Percentiles rank a stretch among this genome's conserved stretches.
Evolutionary conservation across 2,329 filamentous ascomycete species (phyloP).

Genomic region (Xylariaceae sp.): DNA sequence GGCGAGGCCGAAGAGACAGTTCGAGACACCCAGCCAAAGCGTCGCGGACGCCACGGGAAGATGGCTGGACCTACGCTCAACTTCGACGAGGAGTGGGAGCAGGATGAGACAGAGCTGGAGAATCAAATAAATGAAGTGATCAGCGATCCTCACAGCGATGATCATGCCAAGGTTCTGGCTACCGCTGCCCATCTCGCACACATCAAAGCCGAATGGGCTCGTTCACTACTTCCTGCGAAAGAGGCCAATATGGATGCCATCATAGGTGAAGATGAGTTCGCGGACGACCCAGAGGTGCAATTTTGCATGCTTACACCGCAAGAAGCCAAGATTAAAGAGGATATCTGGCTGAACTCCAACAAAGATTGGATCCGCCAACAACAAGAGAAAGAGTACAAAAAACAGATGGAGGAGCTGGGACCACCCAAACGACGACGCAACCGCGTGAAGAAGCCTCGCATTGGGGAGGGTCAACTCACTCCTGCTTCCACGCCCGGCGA

Average conservation of each 20-base stretch:
- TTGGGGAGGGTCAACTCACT: conserved; percentile 61
- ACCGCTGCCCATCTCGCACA: conserved; percentile 52
- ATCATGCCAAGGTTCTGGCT: conserved; percentile 55
- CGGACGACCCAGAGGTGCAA: conserved; percentile 80
- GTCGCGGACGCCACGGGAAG: conserved; percentile 7
- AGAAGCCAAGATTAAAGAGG: conserved; percentile 79
- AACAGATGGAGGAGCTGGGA: conserved; percentile 52
- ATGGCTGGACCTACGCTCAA: conserved; percentile 39
- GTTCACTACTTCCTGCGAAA: conserved; percentile 42
- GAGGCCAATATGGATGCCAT: conserved; percentile 56
- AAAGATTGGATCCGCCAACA: conserved; percentile 87
- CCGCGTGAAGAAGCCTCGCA: conserved; percentile 44
- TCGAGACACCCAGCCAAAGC: conserved; percentile 4
- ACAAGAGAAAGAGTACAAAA: conserved; percentile 76
- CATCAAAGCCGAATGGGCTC: conserved; percentile 48
- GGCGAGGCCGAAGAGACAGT: conserved; percentile 1
- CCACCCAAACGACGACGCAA: conserved; percentile 56
- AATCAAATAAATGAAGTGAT: conserved; percentile 68
- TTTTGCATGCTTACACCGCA: conserved; percentile 71
- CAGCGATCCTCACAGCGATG: conserved; percentile 51
- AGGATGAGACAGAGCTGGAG: conserved; percentile 62
- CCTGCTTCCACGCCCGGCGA: conserved; percentile 66
- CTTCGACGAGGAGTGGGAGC: conserved; percentile 59
- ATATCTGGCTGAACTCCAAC: conserved; percentile 92
- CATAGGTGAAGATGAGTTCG: conserved; percentile 78